Evolutionary conservation across 129 eudicot genomes (phyloP).

Genomic region (Oenanthe sinensis): DNA sequence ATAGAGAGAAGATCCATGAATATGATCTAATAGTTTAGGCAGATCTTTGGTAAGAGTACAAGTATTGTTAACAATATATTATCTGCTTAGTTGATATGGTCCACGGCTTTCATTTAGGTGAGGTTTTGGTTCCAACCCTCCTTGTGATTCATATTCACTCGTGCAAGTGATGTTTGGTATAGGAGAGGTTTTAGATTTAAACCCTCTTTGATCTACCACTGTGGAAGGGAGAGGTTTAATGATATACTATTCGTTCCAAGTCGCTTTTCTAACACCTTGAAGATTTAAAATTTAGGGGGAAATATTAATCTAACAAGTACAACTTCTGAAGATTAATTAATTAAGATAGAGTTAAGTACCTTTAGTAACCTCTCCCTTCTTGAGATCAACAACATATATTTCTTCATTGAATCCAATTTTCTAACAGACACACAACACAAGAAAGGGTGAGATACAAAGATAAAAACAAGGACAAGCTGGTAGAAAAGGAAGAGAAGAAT

Average conservation of each 20-base stretch:
- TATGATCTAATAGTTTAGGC: too few species aligned
- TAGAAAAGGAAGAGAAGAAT: neutral
- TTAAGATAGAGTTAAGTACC: slow-evolving; percentile 26
- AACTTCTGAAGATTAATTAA: too few species aligned
- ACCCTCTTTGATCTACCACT: neutral
- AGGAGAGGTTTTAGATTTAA: too few species aligned
- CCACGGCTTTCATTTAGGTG: neutral
- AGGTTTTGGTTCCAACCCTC: neutral
- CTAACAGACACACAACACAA: slow-evolving; percentile 32
- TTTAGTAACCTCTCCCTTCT: slow-evolving; percentile 94
- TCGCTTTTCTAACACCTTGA: neutral
- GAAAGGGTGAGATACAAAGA: neutral
- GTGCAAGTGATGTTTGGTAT: neutral
- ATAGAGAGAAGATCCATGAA: too few species aligned
- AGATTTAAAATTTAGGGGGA: neutral
- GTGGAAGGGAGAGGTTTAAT: neutral
- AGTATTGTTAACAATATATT: too few species aligned
- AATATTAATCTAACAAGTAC: neutral
- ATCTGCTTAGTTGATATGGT: too few species aligned
- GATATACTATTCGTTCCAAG: neutral
- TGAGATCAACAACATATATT: slow-evolving; percentile 79
- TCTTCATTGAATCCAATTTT: slow-evolving; percentile 89
- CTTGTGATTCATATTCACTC: too few species aligned
- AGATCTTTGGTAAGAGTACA: too few species aligned
- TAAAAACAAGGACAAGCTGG: neutral